phyloP scores from a whole-genome alignment of 495 filamentous ascomycete species.

The Lentithecium fluviatile region DNA sequence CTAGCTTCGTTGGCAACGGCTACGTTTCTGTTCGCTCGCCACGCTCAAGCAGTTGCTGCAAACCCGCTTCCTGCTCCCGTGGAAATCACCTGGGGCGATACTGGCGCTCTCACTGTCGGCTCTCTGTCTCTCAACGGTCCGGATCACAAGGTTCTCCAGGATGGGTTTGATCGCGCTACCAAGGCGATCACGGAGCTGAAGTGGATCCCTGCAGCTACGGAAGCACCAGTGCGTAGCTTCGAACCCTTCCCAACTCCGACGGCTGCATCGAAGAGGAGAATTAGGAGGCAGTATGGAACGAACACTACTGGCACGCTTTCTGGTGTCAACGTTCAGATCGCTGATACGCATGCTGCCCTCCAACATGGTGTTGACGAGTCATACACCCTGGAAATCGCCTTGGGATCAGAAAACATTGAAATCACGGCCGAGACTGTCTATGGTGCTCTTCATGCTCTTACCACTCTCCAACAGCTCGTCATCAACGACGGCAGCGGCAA shows the following conservation, averaged over 20 bases:
- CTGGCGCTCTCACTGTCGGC: constrained; percentile 48
- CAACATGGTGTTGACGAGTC: constrained; percentile 59
- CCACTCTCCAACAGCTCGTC: constrained; percentile 55
- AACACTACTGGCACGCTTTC: constrained; percentile 26
- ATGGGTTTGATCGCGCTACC: constrained; percentile 54
- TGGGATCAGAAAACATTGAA: constrained; percentile 41
- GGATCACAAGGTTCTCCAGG: constrained; percentile 39
- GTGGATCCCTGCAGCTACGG: constrained; percentile 55
- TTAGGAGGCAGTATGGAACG: constrained; percentile 38
- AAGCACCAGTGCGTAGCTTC: constrained; percentile 51
- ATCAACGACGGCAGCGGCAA: constrained; percentile 41
- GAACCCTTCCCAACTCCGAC: constrained; percentile 50
- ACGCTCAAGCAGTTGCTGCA: constrained; percentile 46
- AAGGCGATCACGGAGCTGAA: constrained; percentile 47
- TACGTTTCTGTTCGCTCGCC: constrained; percentile 4
- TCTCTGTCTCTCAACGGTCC: constrained; percentile 36
- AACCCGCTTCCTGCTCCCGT: constrained; percentile 57
- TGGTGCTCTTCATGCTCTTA: constrained; percentile 60
- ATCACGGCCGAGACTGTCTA: constrained; percentile 53
- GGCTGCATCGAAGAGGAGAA: constrained; percentile 37
- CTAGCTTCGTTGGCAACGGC: constrained; percentile 19
- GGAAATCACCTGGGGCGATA: constrained; percentile 54
- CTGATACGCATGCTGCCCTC: constrained; percentile 47
- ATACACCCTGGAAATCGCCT: constrained; percentile 52
- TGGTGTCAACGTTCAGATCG: constrained; percentile 46